Conservation (phyloP, 805 yeast genomes). For the Pichia heedii region DNA sequence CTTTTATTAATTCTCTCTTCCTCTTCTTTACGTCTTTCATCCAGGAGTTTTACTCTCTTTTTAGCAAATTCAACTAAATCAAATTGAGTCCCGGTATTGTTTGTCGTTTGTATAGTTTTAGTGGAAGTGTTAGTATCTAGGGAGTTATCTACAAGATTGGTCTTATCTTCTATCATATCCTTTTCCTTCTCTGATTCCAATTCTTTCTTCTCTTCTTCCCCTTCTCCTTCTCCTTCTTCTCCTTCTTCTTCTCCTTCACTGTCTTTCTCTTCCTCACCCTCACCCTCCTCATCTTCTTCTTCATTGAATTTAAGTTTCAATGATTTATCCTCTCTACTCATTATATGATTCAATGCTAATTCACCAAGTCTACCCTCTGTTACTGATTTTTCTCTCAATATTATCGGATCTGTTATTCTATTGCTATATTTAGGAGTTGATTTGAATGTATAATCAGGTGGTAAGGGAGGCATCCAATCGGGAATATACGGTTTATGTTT, state of each 20-base stretch:
- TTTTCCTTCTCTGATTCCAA: no score
- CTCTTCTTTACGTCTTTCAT: constrained; percentile 26
- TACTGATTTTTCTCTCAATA: constrained; percentile 61
- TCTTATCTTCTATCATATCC: no score
- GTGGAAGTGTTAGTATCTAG: no score
- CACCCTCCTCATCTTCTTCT: constrained; percentile 2
- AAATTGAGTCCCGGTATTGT: background rate
- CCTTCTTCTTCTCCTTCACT: background rate
- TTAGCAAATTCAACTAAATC: constrained; percentile 49
- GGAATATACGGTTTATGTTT: constrained; percentile 44
- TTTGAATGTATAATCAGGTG: constrained; percentile 89
- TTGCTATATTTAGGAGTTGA: constrained; percentile 62
- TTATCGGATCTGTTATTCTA: constrained; percentile 58
- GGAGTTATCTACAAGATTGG: no score
- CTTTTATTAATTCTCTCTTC: constrained; percentile 28
- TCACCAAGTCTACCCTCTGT: constrained; percentile 79
- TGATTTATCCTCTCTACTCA: constrained; percentile 4
- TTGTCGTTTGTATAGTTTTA: no score
- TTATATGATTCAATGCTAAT: constrained; percentile 57
- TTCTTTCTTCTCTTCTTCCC: background rate
- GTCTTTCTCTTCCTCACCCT: constrained; percentile 8
- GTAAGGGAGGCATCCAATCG: constrained; percentile 74
- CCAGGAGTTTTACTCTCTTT: constrained; percentile 32
- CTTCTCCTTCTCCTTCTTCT: background rate
- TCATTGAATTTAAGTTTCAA: constrained; percentile 1